Evolutionary conservation across 805 yeast genomes (phyloP).

Genomic region (Ogataea allantospora): DNA sequence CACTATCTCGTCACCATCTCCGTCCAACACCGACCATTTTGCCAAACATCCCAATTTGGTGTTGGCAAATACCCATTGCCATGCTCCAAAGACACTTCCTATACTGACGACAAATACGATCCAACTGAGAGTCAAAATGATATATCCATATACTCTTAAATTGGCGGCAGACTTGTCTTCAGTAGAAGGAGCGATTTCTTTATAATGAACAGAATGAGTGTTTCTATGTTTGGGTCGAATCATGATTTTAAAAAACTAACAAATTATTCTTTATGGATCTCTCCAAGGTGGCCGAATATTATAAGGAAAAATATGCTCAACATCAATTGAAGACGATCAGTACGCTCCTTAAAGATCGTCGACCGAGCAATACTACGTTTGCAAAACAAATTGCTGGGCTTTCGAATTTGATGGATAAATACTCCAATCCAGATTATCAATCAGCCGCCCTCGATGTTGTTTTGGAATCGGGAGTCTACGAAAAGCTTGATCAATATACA

Average conservation of each 20-base stretch:
- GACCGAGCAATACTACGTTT: conserved; percentile 10
- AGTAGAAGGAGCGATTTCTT: conserved; percentile 6
- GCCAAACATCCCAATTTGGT: conserved; percentile 8
- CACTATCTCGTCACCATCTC: conserved; percentile 19
- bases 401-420: conserved; percentile 29
- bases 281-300: conserved; percentile 3
- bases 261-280: conserved; percentile 4
- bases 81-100: conserved; percentile 31
- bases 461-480: conserved; percentile 64
- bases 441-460: conserved; percentile 62
- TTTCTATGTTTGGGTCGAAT: conserved; percentile 21
- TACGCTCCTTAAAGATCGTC: background rate
- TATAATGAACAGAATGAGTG: conserved; percentile 27
- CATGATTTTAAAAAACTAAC: conserved; percentile 1
- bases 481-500: conserved; percentile 31
- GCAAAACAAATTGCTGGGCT: conserved; percentile 13
- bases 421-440: conserved; percentile 43
- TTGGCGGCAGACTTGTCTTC: conserved; percentile 2
- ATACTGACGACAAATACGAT: conserved; percentile 26
- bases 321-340: conserved; percentile 9
- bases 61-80: conserved; percentile 27
- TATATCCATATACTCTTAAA: conserved; percentile 27
- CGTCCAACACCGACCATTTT: conserved; percentile 12
- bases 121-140: conserved; percentile 28
- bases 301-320: conserved; percentile 12